Evolutionary conservation across 2,329 filamentous ascomycete genomes (phyloP).

Genomic region (Trichoderma sp.): DNA sequence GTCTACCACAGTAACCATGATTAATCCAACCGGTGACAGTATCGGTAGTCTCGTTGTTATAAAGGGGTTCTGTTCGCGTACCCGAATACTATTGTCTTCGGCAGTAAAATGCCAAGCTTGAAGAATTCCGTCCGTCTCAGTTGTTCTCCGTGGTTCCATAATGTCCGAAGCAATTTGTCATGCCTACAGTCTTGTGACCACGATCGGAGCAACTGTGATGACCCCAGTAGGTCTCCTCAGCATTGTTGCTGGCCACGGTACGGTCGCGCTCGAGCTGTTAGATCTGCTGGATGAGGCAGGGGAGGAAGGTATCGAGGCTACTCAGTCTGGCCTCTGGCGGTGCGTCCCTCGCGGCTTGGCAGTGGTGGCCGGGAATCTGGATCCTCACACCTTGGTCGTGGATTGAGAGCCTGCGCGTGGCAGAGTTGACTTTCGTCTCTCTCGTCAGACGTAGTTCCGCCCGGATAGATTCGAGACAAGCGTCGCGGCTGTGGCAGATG

Average conservation of each 20-base stretch:
- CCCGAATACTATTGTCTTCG: neutral
- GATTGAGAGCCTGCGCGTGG: rapidly evolving
- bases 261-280: too few relatives aligned
- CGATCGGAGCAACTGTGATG: neutral
- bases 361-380: too few relatives aligned
- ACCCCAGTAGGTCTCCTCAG: neutral
- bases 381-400: too few relatives aligned
- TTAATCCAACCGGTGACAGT: too few relatives aligned
- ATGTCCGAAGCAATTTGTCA: neutral
- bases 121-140: too few relatives aligned
- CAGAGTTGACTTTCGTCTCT: neutral
- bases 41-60: too few relatives aligned
- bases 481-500: neutral
- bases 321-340: too few relatives aligned
- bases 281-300: too few relatives aligned
- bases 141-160: neutral
- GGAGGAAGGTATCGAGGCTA: too few relatives aligned
- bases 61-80: too few relatives aligned
- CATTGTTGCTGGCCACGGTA: neutral
- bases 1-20: too few relatives aligned
- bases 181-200: neutral
- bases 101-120: neutral
- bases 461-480: neutral
- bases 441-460: neutral
- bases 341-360: too few relatives aligned